phyloP scores from a whole-genome alignment of 768 basidiomycete genomes.

The Cystobasidium ongulense region DNA sequence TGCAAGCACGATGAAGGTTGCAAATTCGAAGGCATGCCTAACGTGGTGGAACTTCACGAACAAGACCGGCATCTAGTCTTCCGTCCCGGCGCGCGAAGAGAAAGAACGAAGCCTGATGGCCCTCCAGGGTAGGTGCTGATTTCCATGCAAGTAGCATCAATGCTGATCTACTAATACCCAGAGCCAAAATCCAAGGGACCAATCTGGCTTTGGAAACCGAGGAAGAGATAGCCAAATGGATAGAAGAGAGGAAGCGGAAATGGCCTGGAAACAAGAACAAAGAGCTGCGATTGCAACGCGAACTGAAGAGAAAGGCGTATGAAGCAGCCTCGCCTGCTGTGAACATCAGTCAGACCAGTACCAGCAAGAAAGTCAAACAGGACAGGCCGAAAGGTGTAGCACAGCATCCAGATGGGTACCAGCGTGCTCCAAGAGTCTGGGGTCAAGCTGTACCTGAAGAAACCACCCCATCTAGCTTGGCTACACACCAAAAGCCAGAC shows the following conservation, averaged over 20 bases:
- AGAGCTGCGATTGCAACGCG: constrained; percentile 12
- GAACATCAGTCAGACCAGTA: background rate
- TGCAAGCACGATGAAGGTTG: constrained; percentile 11
- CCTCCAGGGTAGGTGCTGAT: constrained; percentile 10
- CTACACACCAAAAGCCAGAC: background rate
- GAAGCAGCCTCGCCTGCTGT: constrained; percentile 5
- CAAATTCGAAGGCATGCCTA: constrained; percentile 8
- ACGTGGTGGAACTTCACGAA: constrained; percentile 13
- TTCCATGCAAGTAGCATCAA: background rate
- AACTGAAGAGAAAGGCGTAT: constrained; percentile 6
- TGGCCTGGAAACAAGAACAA: constrained; percentile 21
- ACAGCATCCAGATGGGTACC: background rate
- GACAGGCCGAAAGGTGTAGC: background rate
- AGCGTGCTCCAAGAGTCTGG: background rate
- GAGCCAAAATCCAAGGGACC: constrained; percentile 9
- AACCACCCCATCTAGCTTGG: too few relatives aligned
- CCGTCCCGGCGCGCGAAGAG: background rate
- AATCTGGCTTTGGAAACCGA: constrained; percentile 11
- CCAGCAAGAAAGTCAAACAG: background rate
- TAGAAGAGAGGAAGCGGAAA: constrained; percentile 20
- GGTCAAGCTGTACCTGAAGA: background rate
- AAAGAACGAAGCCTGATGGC: constrained; percentile 9
- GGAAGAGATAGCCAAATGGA: constrained; percentile 26
- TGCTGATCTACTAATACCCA: background rate
- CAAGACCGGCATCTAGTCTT: constrained; percentile 27